Conservation (phyloP, 164 flowering plant genomes). For the Kalanchoe fedtschenkoi region DNA sequence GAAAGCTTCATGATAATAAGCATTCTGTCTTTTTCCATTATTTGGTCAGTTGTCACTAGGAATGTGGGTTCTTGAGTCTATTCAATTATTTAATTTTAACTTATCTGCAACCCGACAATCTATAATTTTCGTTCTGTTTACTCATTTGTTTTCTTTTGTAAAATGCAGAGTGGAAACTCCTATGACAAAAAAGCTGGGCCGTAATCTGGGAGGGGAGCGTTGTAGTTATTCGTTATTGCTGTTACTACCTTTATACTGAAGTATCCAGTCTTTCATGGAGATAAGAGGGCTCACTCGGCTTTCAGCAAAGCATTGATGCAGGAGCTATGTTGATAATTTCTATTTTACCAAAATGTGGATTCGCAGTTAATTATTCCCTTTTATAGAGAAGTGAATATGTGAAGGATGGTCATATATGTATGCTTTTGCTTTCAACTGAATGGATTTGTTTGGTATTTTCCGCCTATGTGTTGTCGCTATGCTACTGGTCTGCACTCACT, state of each 20-base stretch:
- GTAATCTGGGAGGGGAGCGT: not conserved
- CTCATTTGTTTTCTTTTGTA: not conserved
- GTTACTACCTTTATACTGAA: not conserved
- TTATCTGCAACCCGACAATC: no score
- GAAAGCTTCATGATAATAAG: not conserved
- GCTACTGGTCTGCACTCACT: no score
- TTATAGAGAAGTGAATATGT: constrained; percentile 1
- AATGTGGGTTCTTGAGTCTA: no score
- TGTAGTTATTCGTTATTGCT: not conserved
- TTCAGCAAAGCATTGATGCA: not conserved
- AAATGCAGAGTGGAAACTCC: constrained; percentile 2
- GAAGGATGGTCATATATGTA: not conserved
- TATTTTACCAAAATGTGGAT: no score
- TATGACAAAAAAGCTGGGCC: not conserved
- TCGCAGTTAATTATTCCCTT: not conserved
- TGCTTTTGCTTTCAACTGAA: no score
- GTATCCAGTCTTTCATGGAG: not conserved
- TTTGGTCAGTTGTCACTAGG: no score
- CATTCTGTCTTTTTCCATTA: no score
- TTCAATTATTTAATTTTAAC: no score
- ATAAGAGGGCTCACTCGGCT: not conserved
- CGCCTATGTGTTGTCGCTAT: no score
- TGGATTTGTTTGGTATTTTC: not conserved
- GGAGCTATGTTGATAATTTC: not conserved
- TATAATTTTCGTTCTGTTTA: not conserved